Evolutionary conservation across 306 rosid genomes (phyloP).

Genomic region (Medicago truncatula): MtrunA17r5.0-ANR NC_053049.1:13628001-13628500

Average conservation of each 20-base stretch:
- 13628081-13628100: conserved; percentile 82
- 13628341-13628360: conserved; percentile 60
- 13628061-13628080: conserved; percentile 60
- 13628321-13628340: conserved; percentile 81
- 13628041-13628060: conserved; percentile 67
- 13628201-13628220: conserved; percentile 55
- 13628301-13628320: conserved; percentile 77
- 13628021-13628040: conserved; percentile 71
- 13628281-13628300: conserved; percentile 88
- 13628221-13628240: conserved; percentile 64
- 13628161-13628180: conserved; percentile 72
- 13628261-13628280: conserved; percentile 74
- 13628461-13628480: conserved; percentile 80
- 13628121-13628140: conserved; percentile 83
- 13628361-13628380: conserved; percentile 68
- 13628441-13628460: conserved; percentile 83
- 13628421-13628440: conserved; percentile 57
- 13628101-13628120: conserved; percentile 80
- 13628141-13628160: conserved; percentile 62
- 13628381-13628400: conserved; percentile 87
- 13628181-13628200: conserved; percentile 62
- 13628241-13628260: conserved; percentile 76
- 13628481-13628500: conserved; percentile 75
- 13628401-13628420: conserved; percentile 63
- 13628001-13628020: conserved; percentile 62